These are phyloP conservation scores for Malassezia sympodialis DNA, from an alignment of 1,284 basidiomycete genomes.

Conservation along the genomic window DNA sequence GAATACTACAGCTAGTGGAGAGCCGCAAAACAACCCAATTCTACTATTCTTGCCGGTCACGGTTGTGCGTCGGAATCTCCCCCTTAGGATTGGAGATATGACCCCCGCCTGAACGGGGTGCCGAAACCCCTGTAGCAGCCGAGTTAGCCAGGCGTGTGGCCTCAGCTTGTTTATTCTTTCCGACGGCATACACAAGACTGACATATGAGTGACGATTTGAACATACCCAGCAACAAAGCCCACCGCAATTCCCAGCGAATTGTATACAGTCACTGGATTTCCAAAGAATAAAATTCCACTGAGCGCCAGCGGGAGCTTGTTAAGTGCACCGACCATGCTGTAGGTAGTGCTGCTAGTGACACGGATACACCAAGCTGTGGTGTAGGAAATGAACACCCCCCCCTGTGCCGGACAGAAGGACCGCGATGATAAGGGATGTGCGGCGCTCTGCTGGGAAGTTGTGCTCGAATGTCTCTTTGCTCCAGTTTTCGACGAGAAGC, in stretches of 20 bases:
- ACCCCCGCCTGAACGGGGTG: constrained; percentile 1
- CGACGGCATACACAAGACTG: constrained; percentile 48
- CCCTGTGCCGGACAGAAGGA: constrained; percentile 88
- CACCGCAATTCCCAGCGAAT: constrained; percentile 71
- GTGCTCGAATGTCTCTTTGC: constrained; percentile 60
- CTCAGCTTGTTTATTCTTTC: constrained; percentile 45
- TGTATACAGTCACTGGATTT: constrained; percentile 71
- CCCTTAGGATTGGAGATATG: constrained; percentile 18
- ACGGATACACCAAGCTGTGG: constrained; percentile 96
- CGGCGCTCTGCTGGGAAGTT: constrained; percentile 87
- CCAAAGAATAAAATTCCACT: constrained; percentile 53
- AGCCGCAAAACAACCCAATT: neutral
- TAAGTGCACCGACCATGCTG: constrained; percentile 96
- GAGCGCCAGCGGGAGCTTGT: constrained; percentile 86
- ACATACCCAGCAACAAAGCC: constrained; percentile 70
- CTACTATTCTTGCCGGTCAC: neutral
- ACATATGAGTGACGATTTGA: neutral
- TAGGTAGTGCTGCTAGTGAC: constrained; percentile 95
- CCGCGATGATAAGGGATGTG: constrained; percentile 69
- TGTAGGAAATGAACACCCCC: constrained; percentile 96
- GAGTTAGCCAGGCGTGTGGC: constrained; percentile 25
- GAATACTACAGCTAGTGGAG: neutral
- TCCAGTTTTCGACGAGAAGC: constrained; percentile 82
- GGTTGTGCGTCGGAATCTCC: constrained; percentile 23
- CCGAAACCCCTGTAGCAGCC: constrained; percentile 20